Base-by-base conservation (phyloP, 331 rosid genomes). In the Rhamnella rubrinervis region DNA sequence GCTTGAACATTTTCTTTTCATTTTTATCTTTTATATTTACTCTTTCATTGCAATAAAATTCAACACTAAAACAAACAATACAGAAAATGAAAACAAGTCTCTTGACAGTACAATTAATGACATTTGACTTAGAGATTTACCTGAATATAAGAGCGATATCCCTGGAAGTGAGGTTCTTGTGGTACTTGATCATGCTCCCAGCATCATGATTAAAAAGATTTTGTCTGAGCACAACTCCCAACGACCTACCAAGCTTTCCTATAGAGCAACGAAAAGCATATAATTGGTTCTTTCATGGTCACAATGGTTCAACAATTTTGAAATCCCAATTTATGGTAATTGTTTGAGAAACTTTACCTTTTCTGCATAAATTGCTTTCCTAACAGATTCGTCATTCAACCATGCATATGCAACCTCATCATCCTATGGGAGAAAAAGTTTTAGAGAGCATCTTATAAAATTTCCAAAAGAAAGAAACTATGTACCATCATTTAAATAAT, bases 111-210 rank as follows among this genome's bases (percentile, higher is more conserved):
- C 26, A 53, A 53, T 15, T 19, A 3, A 39, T 56, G 63, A 16
- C 61, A 60, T 16, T 52, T 40, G 26, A 17, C 12, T 59, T 71
- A 44, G 50, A 58, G 59, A 76, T 20, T 77, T 68, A 87, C 98
- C 98, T 93, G 84, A 15, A 90, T 68, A 93, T 88, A 40, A 93
- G 95, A 14, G 96, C 97, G 79, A 68, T 90, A 93, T 59, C 98
- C 76, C 57, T 76, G 6, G 82, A 75, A 63, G 98, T 91, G 62
- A 93, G 89, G 84, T 88, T 91, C 81, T 67, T 85, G 84, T 91
- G 98, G 78, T 73, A 91, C 7, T 66, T 71, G 80, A 91, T 91
- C 98, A 93, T 93, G 85, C 98, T 93, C 57, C 98, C 97, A 57
- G 96, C 75, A 61, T 93, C 96, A 67, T 88, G 97, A 60, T 61